Evolutionary conservation across 1,284 basidiomycete genomes (phyloP), one percentile per base, ranked within the genome.

Genomic region (Microbotryomycetes sp.): DNA sequence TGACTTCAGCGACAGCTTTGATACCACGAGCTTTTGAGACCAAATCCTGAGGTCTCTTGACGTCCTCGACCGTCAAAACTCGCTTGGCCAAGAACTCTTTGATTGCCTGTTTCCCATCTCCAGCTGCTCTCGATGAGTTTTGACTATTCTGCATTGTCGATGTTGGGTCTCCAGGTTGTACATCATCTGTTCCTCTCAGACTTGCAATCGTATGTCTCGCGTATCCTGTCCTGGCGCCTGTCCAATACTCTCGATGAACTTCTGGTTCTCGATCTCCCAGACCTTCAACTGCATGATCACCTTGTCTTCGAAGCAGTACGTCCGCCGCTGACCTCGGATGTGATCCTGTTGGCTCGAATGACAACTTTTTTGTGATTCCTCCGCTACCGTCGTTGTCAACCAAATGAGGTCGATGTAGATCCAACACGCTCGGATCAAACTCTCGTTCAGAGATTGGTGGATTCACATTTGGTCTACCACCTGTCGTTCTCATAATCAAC

Each of bases 401-500:
- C 36, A 66, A 14, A 22, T 52, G 56, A 9, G 62, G 62, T 2
- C 56, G 36, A 48, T 63, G 63, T 50, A 61, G 60, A 50, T 63
- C 64, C 22, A 63, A 36, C 48, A 63, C 52, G 2, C 54, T 54
- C 1, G 73, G 73, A 58, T 74, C 73, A 30, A 73, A 62, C 60
- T 69, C 70, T 22, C 73, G 56, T 55, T 74, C 71, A 3, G 73
- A 65, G 28, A 74, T 66, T n/a, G 68, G 65, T 3, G 76, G 76
- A 32, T 76, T 63, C 6, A 79, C 69, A 14, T 70, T 58, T 54
- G 75, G 72, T 14, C 77, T 64, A 1, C 65, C 66, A 1, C 70
- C 67, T 5, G 77, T 75, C 26, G 76, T 65, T 15, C 69, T 70
- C 25, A 78, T 70, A 32, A 79, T 60, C 4, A 73, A 71, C 28